Evolutionary conservation across 1,284 basidiomycete species (phyloP).

Genomic region (Cystobasidium sp.): DNA sequence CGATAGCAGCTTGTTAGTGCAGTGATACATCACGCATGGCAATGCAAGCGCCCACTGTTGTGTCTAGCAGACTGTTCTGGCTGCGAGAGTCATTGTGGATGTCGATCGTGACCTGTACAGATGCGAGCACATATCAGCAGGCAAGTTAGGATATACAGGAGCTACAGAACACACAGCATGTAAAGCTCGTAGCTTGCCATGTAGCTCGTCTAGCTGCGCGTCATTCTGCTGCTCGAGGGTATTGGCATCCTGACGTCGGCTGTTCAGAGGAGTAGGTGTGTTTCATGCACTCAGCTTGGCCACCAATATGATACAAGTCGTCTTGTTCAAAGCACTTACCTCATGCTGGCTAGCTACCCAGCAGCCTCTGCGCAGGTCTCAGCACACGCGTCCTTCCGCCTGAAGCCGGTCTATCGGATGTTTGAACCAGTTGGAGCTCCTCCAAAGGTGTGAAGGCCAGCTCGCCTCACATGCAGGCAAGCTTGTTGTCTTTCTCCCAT

Average conservation of each 20-base stretch:
- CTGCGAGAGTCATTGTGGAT: slow-evolving; percentile 51
- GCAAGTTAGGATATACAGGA: neutral
- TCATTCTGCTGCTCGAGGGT: slow-evolving; percentile 52
- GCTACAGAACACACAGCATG: slow-evolving; percentile 44
- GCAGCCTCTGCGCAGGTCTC: too few species aligned
- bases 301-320: neutral
- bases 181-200: slow-evolving; percentile 48
- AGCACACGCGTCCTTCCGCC: too few species aligned
- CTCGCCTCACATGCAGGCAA: neutral
- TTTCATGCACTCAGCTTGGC: slow-evolving; percentile 1
- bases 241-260: slow-evolving; percentile 43
- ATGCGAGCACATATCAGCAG: neutral
- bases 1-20: neutral
- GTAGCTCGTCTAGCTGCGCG: slow-evolving; percentile 50
- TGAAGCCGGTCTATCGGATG: too few species aligned
- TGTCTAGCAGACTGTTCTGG: slow-evolving; percentile 51
- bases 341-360: neutral
- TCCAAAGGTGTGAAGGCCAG: neutral
- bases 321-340: neutral
- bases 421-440: neutral
- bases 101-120: slow-evolving; percentile 51
- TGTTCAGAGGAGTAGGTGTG: neutral
- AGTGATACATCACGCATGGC: neutral
- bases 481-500: neutral
- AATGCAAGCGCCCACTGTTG: slow-evolving; percentile 44